Conservation (phyloP, 2,329 filamentous ascomycete species). For the Kalmusia sp. region DNA sequence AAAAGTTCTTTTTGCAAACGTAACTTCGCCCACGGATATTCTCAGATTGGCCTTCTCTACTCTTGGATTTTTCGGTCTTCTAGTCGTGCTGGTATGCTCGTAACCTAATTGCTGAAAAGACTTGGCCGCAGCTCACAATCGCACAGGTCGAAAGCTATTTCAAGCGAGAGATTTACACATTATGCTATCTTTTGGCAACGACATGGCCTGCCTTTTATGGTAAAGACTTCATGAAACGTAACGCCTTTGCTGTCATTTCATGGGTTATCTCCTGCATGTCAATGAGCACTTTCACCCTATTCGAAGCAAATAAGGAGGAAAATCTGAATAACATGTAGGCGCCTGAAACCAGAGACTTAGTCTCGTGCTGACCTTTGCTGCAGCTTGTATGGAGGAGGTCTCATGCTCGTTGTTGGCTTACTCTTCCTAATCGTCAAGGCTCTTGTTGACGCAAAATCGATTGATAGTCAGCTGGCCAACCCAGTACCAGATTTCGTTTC, state of each 20-base stretch:
- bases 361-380: slow-evolving; percentile 11
- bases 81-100: slow-evolving; percentile 71
- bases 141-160: slow-evolving; percentile 87
- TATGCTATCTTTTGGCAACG: slow-evolving; percentile 76
- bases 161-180: slow-evolving; percentile 83
- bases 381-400: slow-evolving; percentile 74
- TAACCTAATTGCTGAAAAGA: background rate
- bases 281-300: slow-evolving; percentile 90
- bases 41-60: slow-evolving; percentile 69
- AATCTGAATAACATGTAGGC: slow-evolving; percentile 75
- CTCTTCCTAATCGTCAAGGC: slow-evolving; percentile 82
- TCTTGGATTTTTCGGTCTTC: slow-evolving; percentile 72
- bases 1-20: slow-evolving; percentile 71
- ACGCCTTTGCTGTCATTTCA: slow-evolving; percentile 68
- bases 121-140: background rate
- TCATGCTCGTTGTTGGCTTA: slow-evolving; percentile 80
- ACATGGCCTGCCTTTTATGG: slow-evolving; percentile 83
- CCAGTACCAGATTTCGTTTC: slow-evolving; percentile 56
- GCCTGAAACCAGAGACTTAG: background rate
- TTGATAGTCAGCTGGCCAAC: slow-evolving; percentile 33
- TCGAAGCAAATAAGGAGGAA: slow-evolving; percentile 87
- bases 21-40: slow-evolving; percentile 66
- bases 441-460: slow-evolving; percentile 50
- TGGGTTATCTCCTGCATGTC: slow-evolving; percentile 80
- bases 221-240: slow-evolving; percentile 70